Evolutionary conservation across 2,329 filamentous ascomycete genomes (phyloP), one percentile per base, ranked within the genome.

Genomic region (Stemphylium lycopersici): DNA sequence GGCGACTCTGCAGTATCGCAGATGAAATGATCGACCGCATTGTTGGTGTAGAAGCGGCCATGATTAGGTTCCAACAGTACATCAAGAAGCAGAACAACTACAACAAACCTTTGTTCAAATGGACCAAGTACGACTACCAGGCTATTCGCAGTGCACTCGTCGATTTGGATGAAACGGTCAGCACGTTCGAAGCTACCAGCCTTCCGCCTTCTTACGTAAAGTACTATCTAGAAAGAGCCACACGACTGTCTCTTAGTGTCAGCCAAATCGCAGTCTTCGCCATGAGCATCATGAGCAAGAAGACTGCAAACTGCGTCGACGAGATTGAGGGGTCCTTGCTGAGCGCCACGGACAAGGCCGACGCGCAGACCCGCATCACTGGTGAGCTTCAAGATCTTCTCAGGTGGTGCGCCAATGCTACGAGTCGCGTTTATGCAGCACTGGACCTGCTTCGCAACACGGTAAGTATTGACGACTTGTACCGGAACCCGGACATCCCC

Each of bases 331-430:
- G 31, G 13, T 61, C 60, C 0, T 20, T 46, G 5, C 18, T 58
- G 41, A 47, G 34, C 39, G 47, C 51, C 6, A 46, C 48, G 13
- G 26, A 13, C 8, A 55, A 60, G 31, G 49, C 46, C 16, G 16
- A 36, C 20, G 48, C 58, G 3, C 55, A 53, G 6, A 18, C 38
- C 6, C 13, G 47, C 3, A 57, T 66, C 7, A 52, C 52, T 6
- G 34, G 15, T 6, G 64, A 67, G 32, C 29, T 66, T 13, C 44
- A 44, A 20, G 58, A 63, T 39, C 18, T 68, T 10, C 24, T 65
- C 8, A 55, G 62, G 29, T 41, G 63, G 40, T 56, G 53, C 6
- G 59, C 61, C 0, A 36, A 20, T 7, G 57, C 63, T 11, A 61
- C 64, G 6, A 36, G 55, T 10, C 24, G 43, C 15, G 50, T 65